phyloP scores from a whole-genome alignment of 2,329 filamentous ascomycete species.

The Penicillium aurantiogriseum region DNA sequence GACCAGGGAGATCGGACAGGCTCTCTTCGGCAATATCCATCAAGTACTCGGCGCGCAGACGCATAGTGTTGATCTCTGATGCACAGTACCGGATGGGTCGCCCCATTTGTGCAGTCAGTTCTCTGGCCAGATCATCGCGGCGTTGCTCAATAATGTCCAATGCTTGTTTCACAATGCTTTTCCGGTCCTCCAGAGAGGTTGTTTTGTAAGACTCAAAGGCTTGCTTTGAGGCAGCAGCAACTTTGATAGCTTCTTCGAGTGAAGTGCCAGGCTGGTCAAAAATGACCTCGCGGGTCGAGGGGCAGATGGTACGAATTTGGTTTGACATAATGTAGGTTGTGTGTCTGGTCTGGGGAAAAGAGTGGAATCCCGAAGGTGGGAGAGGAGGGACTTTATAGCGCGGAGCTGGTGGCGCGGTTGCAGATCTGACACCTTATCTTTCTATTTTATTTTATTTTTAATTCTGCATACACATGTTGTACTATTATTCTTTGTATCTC shows the following conservation, averaged over 20 bases:
- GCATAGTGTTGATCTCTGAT: constrained; percentile 77
- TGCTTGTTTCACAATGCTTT: constrained; percentile 77
- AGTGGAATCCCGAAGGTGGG: background rate
- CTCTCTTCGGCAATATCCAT: constrained; percentile 76
- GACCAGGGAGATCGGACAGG: constrained; percentile 74
- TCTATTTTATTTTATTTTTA: background rate
- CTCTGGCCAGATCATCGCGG: constrained; percentile 73
- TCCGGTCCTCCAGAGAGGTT: constrained; percentile 68
- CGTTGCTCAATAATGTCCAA: constrained; percentile 66
- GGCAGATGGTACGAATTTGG: constrained; percentile 68
- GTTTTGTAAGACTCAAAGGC: constrained; percentile 58
- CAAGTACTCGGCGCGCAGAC: constrained; percentile 78
- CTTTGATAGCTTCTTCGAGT: constrained; percentile 22
- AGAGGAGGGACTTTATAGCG: constrained; percentile 12
- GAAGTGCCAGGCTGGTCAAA: constrained; percentile 70
- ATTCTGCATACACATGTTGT: background rate
- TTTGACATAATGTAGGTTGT: constrained; percentile 22
- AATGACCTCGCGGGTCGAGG: constrained; percentile 79
- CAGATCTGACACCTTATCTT: background rate
- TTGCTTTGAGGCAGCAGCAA: constrained; percentile 28
- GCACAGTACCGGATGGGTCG: constrained; percentile 80
- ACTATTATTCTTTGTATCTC: background rate
- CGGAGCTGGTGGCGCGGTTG: constrained; percentile 6
- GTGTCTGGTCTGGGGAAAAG: background rate
- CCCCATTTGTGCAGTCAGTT: constrained; percentile 88